Conservation (phyloP, 805 yeast species). For the Alloascoidea hylecoeti region DNA sequence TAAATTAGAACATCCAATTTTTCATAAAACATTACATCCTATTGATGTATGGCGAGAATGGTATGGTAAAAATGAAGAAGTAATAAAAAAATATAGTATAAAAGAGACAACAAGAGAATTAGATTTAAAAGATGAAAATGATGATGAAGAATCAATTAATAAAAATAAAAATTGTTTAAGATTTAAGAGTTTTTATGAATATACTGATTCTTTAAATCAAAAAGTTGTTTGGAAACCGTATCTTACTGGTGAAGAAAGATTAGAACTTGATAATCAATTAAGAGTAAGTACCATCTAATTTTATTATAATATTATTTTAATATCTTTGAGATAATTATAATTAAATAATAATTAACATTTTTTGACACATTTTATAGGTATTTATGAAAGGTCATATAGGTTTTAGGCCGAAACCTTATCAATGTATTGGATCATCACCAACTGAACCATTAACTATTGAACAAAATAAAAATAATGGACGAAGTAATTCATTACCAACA, state of each 20-base stretch:
- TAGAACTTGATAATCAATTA: constrained; percentile 14
- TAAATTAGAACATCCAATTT: constrained; percentile 10
- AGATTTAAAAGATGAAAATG: background rate
- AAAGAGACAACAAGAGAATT: constrained; percentile 7
- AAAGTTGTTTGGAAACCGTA: constrained; percentile 15
- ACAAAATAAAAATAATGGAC: too few species aligned
- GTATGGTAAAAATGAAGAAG: constrained; percentile 10
- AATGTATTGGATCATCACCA: background rate
- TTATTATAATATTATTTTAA: background rate
- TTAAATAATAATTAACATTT: background rate
- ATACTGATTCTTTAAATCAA: constrained; percentile 15
- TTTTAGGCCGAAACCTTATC: background rate
- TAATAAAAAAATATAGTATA: too few species aligned
- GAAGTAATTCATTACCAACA: too few species aligned
- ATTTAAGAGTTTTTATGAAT: constrained; percentile 13
- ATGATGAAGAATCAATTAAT: constrained; percentile 2
- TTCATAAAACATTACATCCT: constrained; percentile 12
- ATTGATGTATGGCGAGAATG: constrained; percentile 16
- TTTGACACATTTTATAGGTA: background rate
- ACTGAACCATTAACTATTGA: too few species aligned
- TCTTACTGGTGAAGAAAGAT: constrained; percentile 14
- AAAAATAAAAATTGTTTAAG: constrained; percentile 6
- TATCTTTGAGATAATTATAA: too few species aligned
- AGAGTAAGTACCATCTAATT: constrained; percentile 8
- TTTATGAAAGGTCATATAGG: background rate